Evolutionary conservation across 768 basidiomycete species (phyloP).

Genomic region (Naganishia vaughanmartiniae): DNA sequence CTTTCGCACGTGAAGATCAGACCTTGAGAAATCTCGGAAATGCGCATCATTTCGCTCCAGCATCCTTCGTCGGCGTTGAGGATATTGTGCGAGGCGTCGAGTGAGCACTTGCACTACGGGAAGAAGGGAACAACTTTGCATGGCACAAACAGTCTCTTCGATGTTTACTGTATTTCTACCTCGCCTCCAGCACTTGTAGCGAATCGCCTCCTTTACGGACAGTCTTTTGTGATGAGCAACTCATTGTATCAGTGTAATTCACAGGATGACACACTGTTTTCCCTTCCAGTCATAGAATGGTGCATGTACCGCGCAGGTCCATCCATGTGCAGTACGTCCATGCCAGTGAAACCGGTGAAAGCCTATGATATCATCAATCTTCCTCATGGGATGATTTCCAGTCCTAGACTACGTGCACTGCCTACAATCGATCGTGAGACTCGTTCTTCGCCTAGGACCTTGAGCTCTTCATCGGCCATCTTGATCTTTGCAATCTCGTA

Average conservation of each 20-base stretch:
- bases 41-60: constrained; percentile 3
- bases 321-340: too few species aligned
- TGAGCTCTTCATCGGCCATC: constrained; percentile 81
- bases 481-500: constrained; percentile 99
- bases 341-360: background rate
- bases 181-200: background rate
- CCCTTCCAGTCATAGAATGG: too few species aligned
- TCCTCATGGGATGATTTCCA: constrained; percentile 76
- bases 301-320: too few species aligned
- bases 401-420: constrained; percentile 80
- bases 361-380: background rate
- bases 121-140: background rate
- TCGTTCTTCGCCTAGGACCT: constrained; percentile 77
- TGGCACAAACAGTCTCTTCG: background rate
- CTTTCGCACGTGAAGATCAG: background rate
- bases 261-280: background rate
- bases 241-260: background rate
- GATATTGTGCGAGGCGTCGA: background rate
- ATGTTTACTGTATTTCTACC: background rate
- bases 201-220: background rate
- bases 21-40: constrained; percentile 3
- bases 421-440: constrained; percentile 85
- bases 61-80: constrained; percentile 1
- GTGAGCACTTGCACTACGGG: background rate
- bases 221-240: background rate